phyloP scores from a whole-genome alignment of 2,329 filamentous ascomycete genomes.

The Samsoniella hepiali region DNA sequence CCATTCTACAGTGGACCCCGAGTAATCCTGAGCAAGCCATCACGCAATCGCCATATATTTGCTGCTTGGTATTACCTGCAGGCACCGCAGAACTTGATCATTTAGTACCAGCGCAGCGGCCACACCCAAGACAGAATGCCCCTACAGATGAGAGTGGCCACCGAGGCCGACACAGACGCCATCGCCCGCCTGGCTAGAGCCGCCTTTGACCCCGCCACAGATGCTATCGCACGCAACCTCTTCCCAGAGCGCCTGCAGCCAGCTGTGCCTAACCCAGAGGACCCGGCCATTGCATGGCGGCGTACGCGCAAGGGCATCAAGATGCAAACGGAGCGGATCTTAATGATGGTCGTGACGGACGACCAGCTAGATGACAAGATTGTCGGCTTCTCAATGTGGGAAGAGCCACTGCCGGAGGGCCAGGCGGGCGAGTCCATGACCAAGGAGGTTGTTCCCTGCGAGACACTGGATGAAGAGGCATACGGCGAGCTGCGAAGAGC shows the following conservation, averaged over 20 bases:
- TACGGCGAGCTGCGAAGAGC: slow-evolving; percentile 17
- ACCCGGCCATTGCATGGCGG: slow-evolving; percentile 20
- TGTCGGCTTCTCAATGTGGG: slow-evolving; percentile 25
- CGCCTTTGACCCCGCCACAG: slow-evolving; percentile 25
- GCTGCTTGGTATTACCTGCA: no score
- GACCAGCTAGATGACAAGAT: slow-evolving; percentile 17
- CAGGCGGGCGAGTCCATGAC: slow-evolving; percentile 14
- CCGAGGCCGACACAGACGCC: slow-evolving; percentile 25
- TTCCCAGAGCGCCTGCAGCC: slow-evolving; percentile 22
- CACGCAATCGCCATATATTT: no score
- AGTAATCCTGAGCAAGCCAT: no score
- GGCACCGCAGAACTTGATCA: not conserved
- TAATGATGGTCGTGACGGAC: slow-evolving; percentile 24
- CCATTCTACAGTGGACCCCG: not conserved
- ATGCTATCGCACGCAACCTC: slow-evolving; percentile 20
- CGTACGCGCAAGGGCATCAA: slow-evolving; percentile 20
- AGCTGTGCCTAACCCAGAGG: not conserved
- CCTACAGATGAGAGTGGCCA: slow-evolving; percentile 26
- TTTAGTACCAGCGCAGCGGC: not conserved
- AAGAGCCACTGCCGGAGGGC: slow-evolving; percentile 16
- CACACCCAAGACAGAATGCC: slow-evolving; percentile 23
- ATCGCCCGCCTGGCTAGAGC: slow-evolving; percentile 26
- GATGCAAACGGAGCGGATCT: slow-evolving; percentile 17
- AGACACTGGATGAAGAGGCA: slow-evolving; percentile 21
- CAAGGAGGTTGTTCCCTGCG: slow-evolving; percentile 4